phyloP scores from a whole-genome alignment of 2,329 filamentous ascomycete genomes.

The Aspergillus ustus region DNA sequence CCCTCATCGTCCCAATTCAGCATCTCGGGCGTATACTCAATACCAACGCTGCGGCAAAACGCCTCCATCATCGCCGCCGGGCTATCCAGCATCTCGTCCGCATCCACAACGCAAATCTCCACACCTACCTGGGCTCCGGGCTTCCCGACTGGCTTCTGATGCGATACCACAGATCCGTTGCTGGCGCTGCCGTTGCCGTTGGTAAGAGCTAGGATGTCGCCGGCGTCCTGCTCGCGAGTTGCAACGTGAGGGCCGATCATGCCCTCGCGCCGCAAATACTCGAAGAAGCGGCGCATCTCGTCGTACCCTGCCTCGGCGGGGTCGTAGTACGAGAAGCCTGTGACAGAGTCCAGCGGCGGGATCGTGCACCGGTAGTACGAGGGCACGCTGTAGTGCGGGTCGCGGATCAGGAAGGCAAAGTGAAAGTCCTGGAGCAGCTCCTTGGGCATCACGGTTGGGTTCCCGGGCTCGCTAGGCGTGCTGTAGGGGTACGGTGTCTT shows the following conservation, averaged over 20 bases:
- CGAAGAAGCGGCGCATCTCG: slow-evolving; percentile 84
- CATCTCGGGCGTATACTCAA: slow-evolving; percentile 78
- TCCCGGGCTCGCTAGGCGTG: slow-evolving; percentile 66
- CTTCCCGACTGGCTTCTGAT: slow-evolving; percentile 28
- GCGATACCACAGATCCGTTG: neutral
- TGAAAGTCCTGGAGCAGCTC: slow-evolving; percentile 79
- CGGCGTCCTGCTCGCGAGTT: slow-evolving; percentile 40
- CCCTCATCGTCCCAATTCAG: slow-evolving; percentile 80
- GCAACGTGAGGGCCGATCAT: slow-evolving; percentile 72
- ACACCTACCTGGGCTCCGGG: slow-evolving; percentile 37
- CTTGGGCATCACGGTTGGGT: slow-evolving; percentile 83
- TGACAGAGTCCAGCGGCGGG: slow-evolving; percentile 79
- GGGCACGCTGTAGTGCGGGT: slow-evolving; percentile 88
- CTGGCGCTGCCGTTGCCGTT: slow-evolving; percentile 8
- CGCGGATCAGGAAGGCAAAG: slow-evolving; percentile 95
- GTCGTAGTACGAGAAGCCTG: slow-evolving; percentile 86
- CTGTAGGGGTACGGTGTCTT: slow-evolving; percentile 60
- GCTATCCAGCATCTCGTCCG: slow-evolving; percentile 88
- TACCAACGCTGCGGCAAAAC: slow-evolving; percentile 80
- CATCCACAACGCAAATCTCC: slow-evolving; percentile 85
- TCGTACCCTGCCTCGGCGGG: slow-evolving; percentile 87
- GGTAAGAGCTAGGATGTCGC: slow-evolving; percentile 29
- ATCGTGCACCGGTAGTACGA: slow-evolving; percentile 95
- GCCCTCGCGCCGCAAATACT: slow-evolving; percentile 73
- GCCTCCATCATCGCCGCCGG: slow-evolving; percentile 75